A percentile compares a stretch with the other conserved stretches of the same genome.
phyloP scores from a whole-genome alignment of 2,329 filamentous ascomycete species.

The Ustulina deusta region DNA sequence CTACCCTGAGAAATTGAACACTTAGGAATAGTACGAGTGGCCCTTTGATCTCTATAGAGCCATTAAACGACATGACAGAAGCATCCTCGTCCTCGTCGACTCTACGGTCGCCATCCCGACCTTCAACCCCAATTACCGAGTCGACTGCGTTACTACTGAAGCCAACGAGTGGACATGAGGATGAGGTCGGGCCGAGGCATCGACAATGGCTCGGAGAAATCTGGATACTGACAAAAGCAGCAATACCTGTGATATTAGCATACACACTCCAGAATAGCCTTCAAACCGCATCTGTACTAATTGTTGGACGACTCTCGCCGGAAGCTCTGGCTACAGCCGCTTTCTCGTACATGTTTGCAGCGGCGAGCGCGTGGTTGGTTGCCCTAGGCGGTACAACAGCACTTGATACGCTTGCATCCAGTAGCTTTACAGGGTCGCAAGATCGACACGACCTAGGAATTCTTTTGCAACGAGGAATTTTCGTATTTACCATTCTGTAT shows the following conservation, averaged over 20 bases:
- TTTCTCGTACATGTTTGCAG: constrained; percentile 94
- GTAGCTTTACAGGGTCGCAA: constrained; percentile 82
- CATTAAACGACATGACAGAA: constrained; percentile 36
- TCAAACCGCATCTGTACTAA: constrained; percentile 83
- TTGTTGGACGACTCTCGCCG: constrained; percentile 82
- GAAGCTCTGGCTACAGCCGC: constrained; percentile 84
- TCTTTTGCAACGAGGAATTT: constrained; percentile 79
- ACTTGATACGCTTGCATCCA: constrained; percentile 85
- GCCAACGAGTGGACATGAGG: constrained; percentile 2
- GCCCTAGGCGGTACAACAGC: constrained; percentile 88
- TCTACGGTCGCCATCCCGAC: constrained; percentile 22
- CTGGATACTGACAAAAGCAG: constrained; percentile 74
- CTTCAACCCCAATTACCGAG: constrained; percentile 38
- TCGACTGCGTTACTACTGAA: constrained; percentile 44
- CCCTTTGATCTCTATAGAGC: neutral
- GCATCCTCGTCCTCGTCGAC: constrained; percentile 32
- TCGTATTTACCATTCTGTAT: constrained; percentile 80
- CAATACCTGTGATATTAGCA: constrained; percentile 82
- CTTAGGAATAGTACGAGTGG: constrained; percentile 12
- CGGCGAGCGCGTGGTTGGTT: constrained; percentile 89
- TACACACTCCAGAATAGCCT: constrained; percentile 89
- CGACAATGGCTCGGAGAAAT: constrained; percentile 67
- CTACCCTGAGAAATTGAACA: constrained; percentile 5
- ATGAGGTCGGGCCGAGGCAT: constrained; percentile 22
- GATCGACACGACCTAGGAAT: constrained; percentile 84